Evolutionary conservation across 164 flowering plant genomes (phyloP).

Genomic region (Warburgia ugandensis): DNA sequence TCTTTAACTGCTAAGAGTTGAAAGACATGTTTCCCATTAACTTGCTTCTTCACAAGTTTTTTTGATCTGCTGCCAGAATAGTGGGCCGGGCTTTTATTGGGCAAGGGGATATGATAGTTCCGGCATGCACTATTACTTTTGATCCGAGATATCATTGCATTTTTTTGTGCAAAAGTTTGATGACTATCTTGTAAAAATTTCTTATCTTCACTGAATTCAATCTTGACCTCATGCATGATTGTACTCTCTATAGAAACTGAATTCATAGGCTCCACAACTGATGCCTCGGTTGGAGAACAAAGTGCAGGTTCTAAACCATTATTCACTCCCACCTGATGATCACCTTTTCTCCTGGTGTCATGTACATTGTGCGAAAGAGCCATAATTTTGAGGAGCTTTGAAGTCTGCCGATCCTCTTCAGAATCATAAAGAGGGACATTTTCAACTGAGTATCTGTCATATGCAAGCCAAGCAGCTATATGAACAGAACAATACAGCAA

Average conservation of each 20-base stretch:
- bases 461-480: neutral
- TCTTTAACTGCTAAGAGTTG: constrained; percentile 45
- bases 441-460: constrained; percentile 74
- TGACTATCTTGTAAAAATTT: constrained; percentile 12
- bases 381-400: constrained; percentile 1
- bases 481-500: neutral
- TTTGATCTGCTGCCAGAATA: constrained; percentile 35
- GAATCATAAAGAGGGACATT: constrained; percentile 89
- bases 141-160: constrained; percentile 45
- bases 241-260: neutral
- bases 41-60: constrained; percentile 35
- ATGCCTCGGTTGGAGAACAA: neutral
- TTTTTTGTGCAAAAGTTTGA: constrained; percentile 34
- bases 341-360: neutral
- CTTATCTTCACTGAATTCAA: neutral
- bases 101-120: constrained; percentile 27
- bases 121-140: constrained; percentile 43
- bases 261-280: constrained; percentile 3
- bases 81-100: constrained; percentile 38
- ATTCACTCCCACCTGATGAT: neutral
- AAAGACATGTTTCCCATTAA: constrained; percentile 45
- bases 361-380: neutral
- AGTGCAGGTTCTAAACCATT: neutral
- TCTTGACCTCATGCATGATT: neutral
- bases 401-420: constrained; percentile 50